These are phyloP conservation scores for Achaetomiella virescens DNA, from an alignment of 495 filamentous ascomycete species.

Conservation along the genomic window DNA sequence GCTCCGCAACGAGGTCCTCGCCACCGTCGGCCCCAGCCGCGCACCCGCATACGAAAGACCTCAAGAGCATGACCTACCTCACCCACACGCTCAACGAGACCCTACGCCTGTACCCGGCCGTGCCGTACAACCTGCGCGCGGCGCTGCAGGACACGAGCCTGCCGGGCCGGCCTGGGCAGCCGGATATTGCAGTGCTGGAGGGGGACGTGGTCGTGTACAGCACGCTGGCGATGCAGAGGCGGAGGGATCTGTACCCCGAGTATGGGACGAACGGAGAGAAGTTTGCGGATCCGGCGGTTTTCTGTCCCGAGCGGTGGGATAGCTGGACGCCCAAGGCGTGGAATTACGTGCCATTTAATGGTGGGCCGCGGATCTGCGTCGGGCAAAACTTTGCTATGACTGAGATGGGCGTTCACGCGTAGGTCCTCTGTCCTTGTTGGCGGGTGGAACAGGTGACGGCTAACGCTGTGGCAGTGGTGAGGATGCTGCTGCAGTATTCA, in stretches of 20 bases:
- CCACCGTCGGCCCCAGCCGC: constrained; percentile 22
- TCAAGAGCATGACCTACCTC: constrained; percentile 37
- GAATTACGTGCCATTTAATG: constrained; percentile 57
- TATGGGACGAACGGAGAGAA: constrained; percentile 11
- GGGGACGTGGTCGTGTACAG: constrained; percentile 41
- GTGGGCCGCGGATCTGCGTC: constrained; percentile 50
- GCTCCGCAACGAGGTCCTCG: constrained; percentile 39
- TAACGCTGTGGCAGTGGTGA: constrained; percentile 34
- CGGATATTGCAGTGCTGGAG: constrained; percentile 28
- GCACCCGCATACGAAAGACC: constrained; percentile 34
- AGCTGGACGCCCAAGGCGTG: constrained; percentile 50
- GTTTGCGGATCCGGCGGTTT: constrained; percentile 45
- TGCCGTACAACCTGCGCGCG: constrained; percentile 45
- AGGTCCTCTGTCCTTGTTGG: background rate
- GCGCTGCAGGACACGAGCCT: constrained; percentile 36
- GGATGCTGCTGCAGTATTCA: constrained; percentile 58
- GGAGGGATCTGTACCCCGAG: constrained; percentile 44
- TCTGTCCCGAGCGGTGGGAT: constrained; percentile 53
- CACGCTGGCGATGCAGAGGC: constrained; percentile 48
- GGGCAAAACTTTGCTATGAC: constrained; percentile 53
- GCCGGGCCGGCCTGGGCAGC: constrained; percentile 20
- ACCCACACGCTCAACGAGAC: constrained; percentile 41
- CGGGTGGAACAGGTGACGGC: background rate
- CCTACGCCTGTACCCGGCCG: constrained; percentile 45
- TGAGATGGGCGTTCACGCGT: constrained; percentile 38